phyloP scores from a whole-genome alignment of 768 basidiomycete species.

The Flagelloscypha sp. region DNA sequence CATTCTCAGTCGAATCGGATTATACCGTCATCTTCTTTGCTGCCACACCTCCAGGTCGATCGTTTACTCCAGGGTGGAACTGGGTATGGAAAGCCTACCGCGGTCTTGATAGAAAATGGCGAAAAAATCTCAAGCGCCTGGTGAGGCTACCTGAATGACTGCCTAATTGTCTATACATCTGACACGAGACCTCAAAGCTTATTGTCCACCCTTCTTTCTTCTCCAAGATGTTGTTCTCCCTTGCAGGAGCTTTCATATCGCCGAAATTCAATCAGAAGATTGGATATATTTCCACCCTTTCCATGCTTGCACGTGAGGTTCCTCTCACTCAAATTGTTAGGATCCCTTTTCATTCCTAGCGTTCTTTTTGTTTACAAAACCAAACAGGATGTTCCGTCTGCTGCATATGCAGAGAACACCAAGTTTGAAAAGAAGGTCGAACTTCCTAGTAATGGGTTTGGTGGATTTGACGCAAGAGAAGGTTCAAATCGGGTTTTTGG shows the following conservation, averaged over 20 bases:
- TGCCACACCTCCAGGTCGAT: constrained; percentile 66
- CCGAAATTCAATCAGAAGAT: constrained; percentile 90
- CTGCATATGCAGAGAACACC: constrained; percentile 77
- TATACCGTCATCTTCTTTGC: constrained; percentile 86
- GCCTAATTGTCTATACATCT: not conserved
- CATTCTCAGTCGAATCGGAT: constrained; percentile 69
- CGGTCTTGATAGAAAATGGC: constrained; percentile 71
- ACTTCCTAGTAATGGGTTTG: too few species aligned
- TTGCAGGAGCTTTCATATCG: constrained; percentile 82
- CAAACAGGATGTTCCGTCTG: too few species aligned
- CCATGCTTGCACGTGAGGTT: constrained; percentile 66
- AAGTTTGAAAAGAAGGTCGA: constrained; percentile 64
- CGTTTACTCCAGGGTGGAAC: constrained; percentile 72
- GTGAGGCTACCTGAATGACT: constrained; percentile 30
- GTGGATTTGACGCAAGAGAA: too few species aligned
- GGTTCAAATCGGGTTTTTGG: too few species aligned
- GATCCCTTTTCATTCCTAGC: too few species aligned
- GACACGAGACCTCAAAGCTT: constrained; percentile 36
- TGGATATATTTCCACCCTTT: constrained; percentile 66
- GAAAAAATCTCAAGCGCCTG: constrained; percentile 81
- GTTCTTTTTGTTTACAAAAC: too few species aligned
- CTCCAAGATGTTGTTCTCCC: constrained; percentile 84
- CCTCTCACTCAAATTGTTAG: constrained; percentile 85
- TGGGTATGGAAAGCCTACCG: constrained; percentile 92
- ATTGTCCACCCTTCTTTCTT: constrained; percentile 86